A percentile compares a stretch with the other conserved stretches of the same genome.
Evolutionary conservation across 768 basidiomycete species (phyloP).

Genomic region (Hebeloma cylindrosporum): DNA sequence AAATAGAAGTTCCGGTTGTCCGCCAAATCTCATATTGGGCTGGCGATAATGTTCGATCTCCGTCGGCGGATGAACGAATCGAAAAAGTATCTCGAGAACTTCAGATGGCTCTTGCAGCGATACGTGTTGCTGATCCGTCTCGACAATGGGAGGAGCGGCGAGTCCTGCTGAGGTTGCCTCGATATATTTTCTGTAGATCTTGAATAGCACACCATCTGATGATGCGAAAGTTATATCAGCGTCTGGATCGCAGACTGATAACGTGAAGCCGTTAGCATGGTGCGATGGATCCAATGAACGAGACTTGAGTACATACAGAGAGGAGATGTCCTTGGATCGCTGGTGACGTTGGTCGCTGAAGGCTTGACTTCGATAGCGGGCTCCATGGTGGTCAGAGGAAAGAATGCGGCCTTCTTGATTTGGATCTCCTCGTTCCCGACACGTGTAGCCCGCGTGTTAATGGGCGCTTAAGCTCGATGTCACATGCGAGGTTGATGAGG

Average conservation of each 20-base stretch:
- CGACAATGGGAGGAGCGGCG: not conserved
- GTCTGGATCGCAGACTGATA: slow-evolving; percentile 7
- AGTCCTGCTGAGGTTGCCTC: slow-evolving; percentile 7
- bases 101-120: slow-evolving; percentile 5
- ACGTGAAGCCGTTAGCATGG: not conserved
- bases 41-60: slow-evolving; percentile 5
- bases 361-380: no score
- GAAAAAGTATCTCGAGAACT: slow-evolving; percentile 15
- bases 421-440: no score
- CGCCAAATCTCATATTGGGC: not conserved
- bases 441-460: no score
- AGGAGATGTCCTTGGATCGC: slow-evolving; percentile 4
- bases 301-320: not conserved
- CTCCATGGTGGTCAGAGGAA: no score
- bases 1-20: slow-evolving; percentile 7
- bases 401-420: no score
- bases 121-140: not conserved
- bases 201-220: slow-evolving; percentile 13
- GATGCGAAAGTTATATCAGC: slow-evolving; percentile 15
- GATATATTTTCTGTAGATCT: slow-evolving; percentile 6
- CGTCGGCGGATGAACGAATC: slow-evolving; percentile 10
- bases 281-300: not conserved
- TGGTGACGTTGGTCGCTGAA: no score
- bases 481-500: no score
- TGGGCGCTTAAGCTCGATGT: no score